A percentile compares a stretch with the other conserved stretches of the same genome.
Conservation (phyloP, 1,284 basidiomycete genomes). For the Acaromyces ingoldii region DNA sequence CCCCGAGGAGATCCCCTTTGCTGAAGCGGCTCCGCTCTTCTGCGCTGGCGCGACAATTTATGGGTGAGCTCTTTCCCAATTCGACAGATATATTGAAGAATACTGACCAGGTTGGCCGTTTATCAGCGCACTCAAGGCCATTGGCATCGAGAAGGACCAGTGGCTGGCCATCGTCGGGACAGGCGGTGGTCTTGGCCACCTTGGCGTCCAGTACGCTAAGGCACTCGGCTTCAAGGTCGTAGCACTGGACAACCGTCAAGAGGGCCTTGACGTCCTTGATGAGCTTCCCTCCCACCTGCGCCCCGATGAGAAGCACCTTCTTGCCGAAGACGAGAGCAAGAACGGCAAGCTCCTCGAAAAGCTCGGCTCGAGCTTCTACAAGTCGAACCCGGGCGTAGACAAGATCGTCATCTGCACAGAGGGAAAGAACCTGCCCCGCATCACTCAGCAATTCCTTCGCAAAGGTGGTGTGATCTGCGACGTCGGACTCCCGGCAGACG, state of each 20-base stretch:
- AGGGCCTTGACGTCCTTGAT: slow-evolving; percentile 14
- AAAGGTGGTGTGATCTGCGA: slow-evolving; percentile 36
- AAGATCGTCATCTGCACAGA: slow-evolving; percentile 37
- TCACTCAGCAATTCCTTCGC: slow-evolving; percentile 35
- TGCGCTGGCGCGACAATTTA: slow-evolving; percentile 16
- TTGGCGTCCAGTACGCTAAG: slow-evolving; percentile 15
- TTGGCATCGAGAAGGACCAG: slow-evolving; percentile 5
- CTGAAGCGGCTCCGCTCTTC: slow-evolving; percentile 12
- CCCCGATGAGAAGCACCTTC: slow-evolving; percentile 32
- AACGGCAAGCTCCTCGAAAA: slow-evolving; percentile 19
- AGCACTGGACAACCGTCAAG: slow-evolving; percentile 37
- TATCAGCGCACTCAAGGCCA: slow-evolving; percentile 7
- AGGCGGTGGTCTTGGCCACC: slow-evolving; percentile 12
- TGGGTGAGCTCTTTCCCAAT: slow-evolving; percentile 6
- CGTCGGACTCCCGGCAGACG: slow-evolving; percentile 36
- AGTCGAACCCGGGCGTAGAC: slow-evolving; percentile 40
- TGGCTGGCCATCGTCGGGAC: slow-evolving; percentile 9
- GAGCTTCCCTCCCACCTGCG: slow-evolving; percentile 25
- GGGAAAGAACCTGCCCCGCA: slow-evolving; percentile 24
- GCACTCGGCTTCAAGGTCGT: slow-evolving; percentile 16
- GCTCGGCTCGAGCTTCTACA: slow-evolving; percentile 29
- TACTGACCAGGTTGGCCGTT: background rate
- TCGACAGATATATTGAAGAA: background rate
- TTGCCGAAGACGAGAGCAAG: slow-evolving; percentile 27
- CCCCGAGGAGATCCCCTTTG: slow-evolving; percentile 11